Evolutionary conservation across 768 basidiomycete genomes (phyloP), one percentile per base, ranked within the genome.

Genomic region (Hypholoma sublateritium): DNA sequence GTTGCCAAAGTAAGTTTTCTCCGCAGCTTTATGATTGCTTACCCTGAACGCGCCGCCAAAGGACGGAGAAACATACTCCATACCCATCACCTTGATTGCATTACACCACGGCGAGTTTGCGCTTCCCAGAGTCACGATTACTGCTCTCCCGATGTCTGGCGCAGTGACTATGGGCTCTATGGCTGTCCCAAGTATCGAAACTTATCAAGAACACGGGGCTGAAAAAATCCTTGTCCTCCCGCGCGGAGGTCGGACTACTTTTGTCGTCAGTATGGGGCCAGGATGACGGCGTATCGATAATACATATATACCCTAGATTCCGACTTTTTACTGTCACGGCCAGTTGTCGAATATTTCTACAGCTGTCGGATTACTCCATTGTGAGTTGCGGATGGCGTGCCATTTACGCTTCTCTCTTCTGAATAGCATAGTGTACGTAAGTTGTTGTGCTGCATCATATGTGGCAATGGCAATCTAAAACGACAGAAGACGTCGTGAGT

Each of bases 161-260:
- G 78, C 80, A 34, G 67, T 77, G 49, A 79, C 79, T 8, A 87
- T 84, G 83, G 79, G 82, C 7, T 82, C 84, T 7, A 77, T 75
- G 67, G 74, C 79, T 0, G 69, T 87, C 16, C 89, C 88, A 0
- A 86, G 77, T 56, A 81, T 80, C 12, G 94, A 97, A 69, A 87
- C 90, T 0, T 87, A 93, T 66, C 92, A 97, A 61, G 76, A 83
- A 41, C 89, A 95, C 63, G 91, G 93, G 0, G 95, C 92, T 11
- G 84, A 93, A 63, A 86, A 80, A 57, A 78, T 95, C 8, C 72
- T 91, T 47, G 85, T 98, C 5, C 78, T 95, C 19, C 95, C 95
- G 0, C 80, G 92, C 54, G 89, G 89, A 4, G 89, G 89, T 4
- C 79, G 89, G 60, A 91, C 83, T 62, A 95, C 92, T 13, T 93